Conservation (phyloP, 495 filamentous ascomycete genomes). For the Cercophora samala region DNA sequence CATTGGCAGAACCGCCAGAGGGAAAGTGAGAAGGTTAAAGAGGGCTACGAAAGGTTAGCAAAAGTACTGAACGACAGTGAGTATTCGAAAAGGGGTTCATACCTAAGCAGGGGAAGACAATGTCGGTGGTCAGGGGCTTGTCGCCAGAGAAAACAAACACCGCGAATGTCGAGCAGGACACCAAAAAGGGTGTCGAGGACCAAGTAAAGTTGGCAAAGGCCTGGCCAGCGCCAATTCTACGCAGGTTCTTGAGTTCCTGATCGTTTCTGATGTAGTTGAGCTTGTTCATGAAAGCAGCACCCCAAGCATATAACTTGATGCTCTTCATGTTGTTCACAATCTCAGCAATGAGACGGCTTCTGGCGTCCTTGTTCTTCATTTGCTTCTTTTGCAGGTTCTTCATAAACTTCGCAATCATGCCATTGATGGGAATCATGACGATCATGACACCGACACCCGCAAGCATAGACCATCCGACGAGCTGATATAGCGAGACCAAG, state of each 20-base stretch:
- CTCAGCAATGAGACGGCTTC: conserved; percentile 91
- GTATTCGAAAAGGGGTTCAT: conserved; percentile 12
- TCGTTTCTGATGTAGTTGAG: conserved; percentile 94
- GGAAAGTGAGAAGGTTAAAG: conserved; percentile 93
- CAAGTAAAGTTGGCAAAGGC: conserved; percentile 96
- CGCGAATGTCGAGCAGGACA: conserved; percentile 94
- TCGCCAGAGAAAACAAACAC: conserved; percentile 85
- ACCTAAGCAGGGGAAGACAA: conserved; percentile 89
- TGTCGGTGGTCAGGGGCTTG: conserved; percentile 80
- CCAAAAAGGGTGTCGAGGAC: conserved; percentile 98
- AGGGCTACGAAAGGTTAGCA: conserved; percentile 45
- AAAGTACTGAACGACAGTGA: neutral
- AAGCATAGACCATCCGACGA: conserved; percentile 90
- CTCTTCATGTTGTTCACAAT: conserved; percentile 99
- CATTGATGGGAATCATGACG: conserved; percentile 95
- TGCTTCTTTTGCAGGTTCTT: conserved; percentile 91
- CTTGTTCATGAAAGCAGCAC: conserved; percentile 93
- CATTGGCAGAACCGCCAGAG: conserved; percentile 91
- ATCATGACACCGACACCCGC: conserved; percentile 97
- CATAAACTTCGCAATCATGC: conserved; percentile 87
- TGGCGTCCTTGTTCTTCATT: conserved; percentile 98
- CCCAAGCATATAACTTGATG: conserved; percentile 99
- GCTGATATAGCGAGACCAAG: conserved; percentile 91
- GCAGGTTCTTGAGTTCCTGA: conserved; percentile 87
- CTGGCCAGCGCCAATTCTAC: conserved; percentile 91